Percentiles rank a stretch among this genome's conserved stretches.
These are phyloP conservation scores for Paraphaeosphaeria minitans DNA, from an alignment of 2,329 filamentous ascomycete genomes.

Conservation along the genomic window DNA sequence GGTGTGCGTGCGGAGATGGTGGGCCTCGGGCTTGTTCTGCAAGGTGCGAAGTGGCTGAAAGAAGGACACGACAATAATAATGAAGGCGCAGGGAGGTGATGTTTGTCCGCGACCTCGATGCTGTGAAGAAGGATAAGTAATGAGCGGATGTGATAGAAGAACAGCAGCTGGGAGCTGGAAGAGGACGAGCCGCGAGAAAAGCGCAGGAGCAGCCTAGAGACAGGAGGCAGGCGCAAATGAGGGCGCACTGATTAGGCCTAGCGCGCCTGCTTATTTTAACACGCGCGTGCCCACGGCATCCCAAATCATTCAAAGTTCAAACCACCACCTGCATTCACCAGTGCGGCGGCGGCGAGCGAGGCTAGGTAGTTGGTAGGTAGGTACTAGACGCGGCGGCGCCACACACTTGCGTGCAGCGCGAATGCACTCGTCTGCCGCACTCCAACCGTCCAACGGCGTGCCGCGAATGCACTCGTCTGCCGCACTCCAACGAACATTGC, in stretches of 20 bases:
- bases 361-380: too few species aligned
- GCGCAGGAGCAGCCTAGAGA: constrained; percentile 40
- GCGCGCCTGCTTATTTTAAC: constrained; percentile 36
- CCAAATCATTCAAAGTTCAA: constrained; percentile 25
- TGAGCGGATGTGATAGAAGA: constrained; percentile 43
- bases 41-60: constrained; percentile 41
- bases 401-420: not conserved
- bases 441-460: not conserved
- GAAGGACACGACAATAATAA: constrained; percentile 47
- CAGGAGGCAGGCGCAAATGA: constrained; percentile 46
- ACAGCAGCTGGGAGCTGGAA: constrained; percentile 25
- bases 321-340: constrained; percentile 9
- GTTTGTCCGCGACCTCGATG: constrained; percentile 38
- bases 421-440: not conserved
- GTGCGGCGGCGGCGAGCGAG: constrained; percentile 17
- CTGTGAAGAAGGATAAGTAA: constrained; percentile 42
- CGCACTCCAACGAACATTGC: constrained; percentile 1
- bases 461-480: not conserved
- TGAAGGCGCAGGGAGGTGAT: constrained; percentile 43
- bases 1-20: constrained; percentile 25
- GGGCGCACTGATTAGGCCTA: constrained; percentile 29
- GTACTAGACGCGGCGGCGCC: constrained; percentile 5
- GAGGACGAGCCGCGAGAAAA: constrained; percentile 34
- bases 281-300: constrained; percentile 30
- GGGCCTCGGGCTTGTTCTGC: constrained; percentile 37